Conservation (phyloP, 352 stramenopile species). For the Pythium monospermum region DNA sequence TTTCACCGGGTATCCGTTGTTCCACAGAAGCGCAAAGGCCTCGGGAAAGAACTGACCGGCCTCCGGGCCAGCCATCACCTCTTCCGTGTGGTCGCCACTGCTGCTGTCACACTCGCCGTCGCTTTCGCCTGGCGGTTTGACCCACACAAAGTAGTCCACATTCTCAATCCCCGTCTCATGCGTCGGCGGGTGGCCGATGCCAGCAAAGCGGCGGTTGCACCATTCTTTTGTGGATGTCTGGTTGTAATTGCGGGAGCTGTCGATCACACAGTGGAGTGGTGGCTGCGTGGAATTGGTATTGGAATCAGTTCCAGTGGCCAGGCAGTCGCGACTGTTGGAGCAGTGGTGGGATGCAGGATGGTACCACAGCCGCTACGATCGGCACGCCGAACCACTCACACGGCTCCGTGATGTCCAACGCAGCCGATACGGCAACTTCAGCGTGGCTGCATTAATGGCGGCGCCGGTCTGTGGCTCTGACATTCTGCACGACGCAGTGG, state of each 20-base stretch:
- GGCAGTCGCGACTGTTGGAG: no score
- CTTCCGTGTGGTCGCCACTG: constrained; percentile 25
- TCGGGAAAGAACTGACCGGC: constrained; percentile 56
- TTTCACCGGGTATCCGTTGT: constrained; percentile 67
- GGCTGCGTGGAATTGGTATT: no score
- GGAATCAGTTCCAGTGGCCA: no score
- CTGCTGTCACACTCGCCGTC: constrained; percentile 49
- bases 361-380: no score
- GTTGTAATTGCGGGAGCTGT: constrained; percentile 64
- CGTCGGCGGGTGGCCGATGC: constrained; percentile 52
- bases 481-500: no score
- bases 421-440: no score
- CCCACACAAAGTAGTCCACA: constrained; percentile 67
- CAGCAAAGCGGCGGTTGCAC: constrained; percentile 60
- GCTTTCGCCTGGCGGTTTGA: constrained; percentile 61
- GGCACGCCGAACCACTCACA: no score
- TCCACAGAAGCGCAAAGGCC: constrained; percentile 49
- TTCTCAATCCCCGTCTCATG: constrained; percentile 37
- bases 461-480: no score
- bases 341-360: no score
- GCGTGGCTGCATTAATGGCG: no score
- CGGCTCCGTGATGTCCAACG: no score
- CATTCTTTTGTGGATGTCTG: constrained; percentile 43
- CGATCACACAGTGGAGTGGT: constrained; percentile 40
- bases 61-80: constrained; percentile 29